Evolutionary conservation across 1,139 yeast species (phyloP).

Genomic region (Debaryomyces sp.): DNA sequence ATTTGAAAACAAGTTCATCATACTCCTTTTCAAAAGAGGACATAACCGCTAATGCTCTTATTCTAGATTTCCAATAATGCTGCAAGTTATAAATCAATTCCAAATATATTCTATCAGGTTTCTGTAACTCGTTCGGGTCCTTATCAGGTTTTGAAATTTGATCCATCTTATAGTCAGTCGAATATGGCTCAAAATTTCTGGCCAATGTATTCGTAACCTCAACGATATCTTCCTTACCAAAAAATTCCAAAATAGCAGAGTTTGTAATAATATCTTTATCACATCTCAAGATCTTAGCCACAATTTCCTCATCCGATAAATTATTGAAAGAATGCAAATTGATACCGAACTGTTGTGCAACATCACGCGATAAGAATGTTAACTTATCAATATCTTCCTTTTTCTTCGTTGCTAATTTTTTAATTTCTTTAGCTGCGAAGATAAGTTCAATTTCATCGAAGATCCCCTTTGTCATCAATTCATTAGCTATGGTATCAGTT

Average conservation of each 20-base stretch:
- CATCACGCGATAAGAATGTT: conserved; percentile 65
- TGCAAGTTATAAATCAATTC: conserved; percentile 75
- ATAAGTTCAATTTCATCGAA: conserved; percentile 73
- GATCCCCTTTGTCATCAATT: conserved; percentile 67
- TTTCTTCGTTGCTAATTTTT: conserved; percentile 51
- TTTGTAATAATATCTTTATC: conserved; percentile 58
- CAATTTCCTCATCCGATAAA: conserved; percentile 57
- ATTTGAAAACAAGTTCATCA: conserved; percentile 61
- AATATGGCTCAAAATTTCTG: conserved; percentile 68
- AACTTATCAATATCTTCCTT: conserved; percentile 54
- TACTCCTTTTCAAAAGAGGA: conserved; percentile 70
- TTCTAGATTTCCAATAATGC: conserved; percentile 81
- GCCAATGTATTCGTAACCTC: conserved; percentile 68
- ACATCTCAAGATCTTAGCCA: conserved; percentile 61
- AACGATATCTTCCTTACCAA: conserved; percentile 66
- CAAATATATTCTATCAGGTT: conserved; percentile 75
- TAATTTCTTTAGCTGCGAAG: conserved; percentile 80
- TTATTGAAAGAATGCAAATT: conserved; percentile 65
- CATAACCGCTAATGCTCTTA: conserved; percentile 65
- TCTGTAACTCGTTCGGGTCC: conserved; percentile 71
- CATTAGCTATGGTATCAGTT: conserved; percentile 53
- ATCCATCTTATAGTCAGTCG: conserved; percentile 54
- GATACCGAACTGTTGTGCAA: conserved; percentile 79
- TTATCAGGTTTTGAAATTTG: conserved; percentile 62
- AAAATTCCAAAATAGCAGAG: conserved; percentile 69